Evolutionary conservation across 179 eudicot species (phyloP).

Genomic region (Silene vulgaris): DNA sequence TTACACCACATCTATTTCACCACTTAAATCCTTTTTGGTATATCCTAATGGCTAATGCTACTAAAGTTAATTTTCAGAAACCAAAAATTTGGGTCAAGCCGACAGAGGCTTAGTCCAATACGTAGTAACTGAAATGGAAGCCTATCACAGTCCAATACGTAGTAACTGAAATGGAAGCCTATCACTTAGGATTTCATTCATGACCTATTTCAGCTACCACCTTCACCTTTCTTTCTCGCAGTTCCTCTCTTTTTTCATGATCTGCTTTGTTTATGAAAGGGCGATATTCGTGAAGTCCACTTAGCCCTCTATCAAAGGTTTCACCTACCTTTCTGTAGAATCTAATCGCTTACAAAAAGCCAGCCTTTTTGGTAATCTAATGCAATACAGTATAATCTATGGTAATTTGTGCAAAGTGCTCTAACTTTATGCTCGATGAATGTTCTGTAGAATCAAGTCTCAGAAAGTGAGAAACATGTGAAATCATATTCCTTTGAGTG

Average conservation of each 20-base stretch:
- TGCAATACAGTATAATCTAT: no score
- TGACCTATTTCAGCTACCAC: slow-evolving; percentile 1
- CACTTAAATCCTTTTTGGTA: not conserved
- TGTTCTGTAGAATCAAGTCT: not conserved
- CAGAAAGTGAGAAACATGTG: slow-evolving; percentile 4
- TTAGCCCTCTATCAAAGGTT: no score
- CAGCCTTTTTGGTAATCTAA: not conserved
- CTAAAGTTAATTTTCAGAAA: not conserved
- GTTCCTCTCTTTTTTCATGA: not conserved
- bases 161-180: not conserved
- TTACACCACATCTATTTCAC: no score
- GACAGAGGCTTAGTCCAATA: not conserved
- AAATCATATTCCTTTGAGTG: not conserved
- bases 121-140: no score
- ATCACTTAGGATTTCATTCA: not conserved
- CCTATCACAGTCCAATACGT: no score
- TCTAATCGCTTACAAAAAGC: not conserved
- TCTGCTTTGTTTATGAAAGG: no score
- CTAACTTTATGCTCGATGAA: not conserved
- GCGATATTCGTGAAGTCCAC: no score
- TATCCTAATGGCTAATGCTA: not conserved
- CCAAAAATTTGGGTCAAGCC: no score
- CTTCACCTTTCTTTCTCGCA: slow-evolving; percentile 12
- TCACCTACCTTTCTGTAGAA: not conserved
- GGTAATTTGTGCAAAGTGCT: not conserved